Evolutionary conservation across 495 filamentous ascomycete species (phyloP), one percentile per base, ranked within the genome.

Genomic region (Acidomyces sp.): DNA sequence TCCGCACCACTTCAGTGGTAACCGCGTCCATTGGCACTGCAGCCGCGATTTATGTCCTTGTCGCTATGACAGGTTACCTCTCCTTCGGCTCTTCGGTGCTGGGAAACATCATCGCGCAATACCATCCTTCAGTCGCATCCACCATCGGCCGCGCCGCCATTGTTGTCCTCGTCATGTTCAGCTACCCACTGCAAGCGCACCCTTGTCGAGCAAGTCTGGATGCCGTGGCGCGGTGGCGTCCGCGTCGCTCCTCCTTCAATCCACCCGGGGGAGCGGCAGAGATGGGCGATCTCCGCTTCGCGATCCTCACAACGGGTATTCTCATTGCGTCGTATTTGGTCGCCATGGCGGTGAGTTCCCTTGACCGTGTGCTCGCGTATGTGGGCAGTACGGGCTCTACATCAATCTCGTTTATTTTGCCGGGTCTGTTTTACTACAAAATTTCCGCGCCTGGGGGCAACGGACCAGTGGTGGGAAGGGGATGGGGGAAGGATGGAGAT

Each of bases 371-470:
- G 0, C 69, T 97, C 6, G 88, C 90, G 0, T 97, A 95, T 49
- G 90, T 97, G 16, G 90, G 92, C 6, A 85, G 79, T 53, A 97
- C 90, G 0, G 90, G 90, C 18, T 85, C 79, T 41, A 97, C 90
- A 0, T 78, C 78, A 49, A 96, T 97, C 51, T 90, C 82, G 47
- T 97, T 97, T 58, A 96, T 97, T 48, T 68, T 97, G 0, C 92
- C 90, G 0, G 90, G 90, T 0, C 56, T 96, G 11, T 96, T 97
- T 60, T 97, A 95, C 65, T 96, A 95, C 68, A 95, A 95, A 62
- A 95, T 97, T 40, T 85, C 80, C 0, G 73, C 78, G 10, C 92
- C 92, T 0, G 77, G 93, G n/a, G 29, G 83, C 82, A 6, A 70
- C 78, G 39, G 67, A 85, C 33, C 86, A 93, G 50, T 83, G 86